phyloP scores from a whole-genome alignment of 2,329 filamentous ascomycete genomes.

The Coleophoma eucalyptorum region DNA sequence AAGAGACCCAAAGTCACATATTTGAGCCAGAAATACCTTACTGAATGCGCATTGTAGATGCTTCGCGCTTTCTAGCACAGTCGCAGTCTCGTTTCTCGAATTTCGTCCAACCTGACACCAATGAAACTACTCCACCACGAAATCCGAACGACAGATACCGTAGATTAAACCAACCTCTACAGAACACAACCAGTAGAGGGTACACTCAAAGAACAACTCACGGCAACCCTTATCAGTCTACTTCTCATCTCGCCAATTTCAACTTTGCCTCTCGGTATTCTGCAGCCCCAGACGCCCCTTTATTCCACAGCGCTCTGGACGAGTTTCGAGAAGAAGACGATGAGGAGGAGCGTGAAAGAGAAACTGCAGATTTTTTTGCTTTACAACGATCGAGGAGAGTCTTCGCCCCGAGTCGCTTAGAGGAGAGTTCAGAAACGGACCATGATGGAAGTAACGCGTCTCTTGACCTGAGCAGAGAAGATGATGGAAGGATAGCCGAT shows the following conservation, averaged over 20 bases:
- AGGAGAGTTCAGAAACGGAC: constrained; percentile 81
- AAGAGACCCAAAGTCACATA: constrained; percentile 5
- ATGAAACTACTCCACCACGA: constrained; percentile 29
- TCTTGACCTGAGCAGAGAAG: constrained; percentile 49
- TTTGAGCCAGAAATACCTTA: no score
- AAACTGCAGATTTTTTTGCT: constrained; percentile 92
- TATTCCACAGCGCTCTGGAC: constrained; percentile 91
- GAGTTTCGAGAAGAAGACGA: constrained; percentile 93
- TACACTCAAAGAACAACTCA: constrained; percentile 26
- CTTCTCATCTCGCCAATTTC: constrained; percentile 71
- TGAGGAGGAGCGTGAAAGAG: constrained; percentile 82
- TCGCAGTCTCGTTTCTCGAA: constrained; percentile 85
- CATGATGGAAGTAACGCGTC: constrained; percentile 60
- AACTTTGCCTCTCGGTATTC: constrained; percentile 76
- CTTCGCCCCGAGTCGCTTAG: constrained; percentile 78
- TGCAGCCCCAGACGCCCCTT: constrained; percentile 71
- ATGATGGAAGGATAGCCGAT: constrained; percentile 36
- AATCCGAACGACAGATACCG: constrained; percentile 28
- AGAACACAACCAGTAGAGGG: constrained; percentile 16
- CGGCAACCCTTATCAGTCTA: constrained; percentile 76
- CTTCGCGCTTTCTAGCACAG: constrained; percentile 92
- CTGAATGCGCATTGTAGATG: constrained; percentile 57
- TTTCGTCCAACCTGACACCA: constrained; percentile 58
- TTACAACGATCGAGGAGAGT: constrained; percentile 86
- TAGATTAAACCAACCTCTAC: constrained; percentile 18